Evolutionary conservation across 805 yeast species (phyloP).

Genomic region (Starmerella scarabaei): DNA sequence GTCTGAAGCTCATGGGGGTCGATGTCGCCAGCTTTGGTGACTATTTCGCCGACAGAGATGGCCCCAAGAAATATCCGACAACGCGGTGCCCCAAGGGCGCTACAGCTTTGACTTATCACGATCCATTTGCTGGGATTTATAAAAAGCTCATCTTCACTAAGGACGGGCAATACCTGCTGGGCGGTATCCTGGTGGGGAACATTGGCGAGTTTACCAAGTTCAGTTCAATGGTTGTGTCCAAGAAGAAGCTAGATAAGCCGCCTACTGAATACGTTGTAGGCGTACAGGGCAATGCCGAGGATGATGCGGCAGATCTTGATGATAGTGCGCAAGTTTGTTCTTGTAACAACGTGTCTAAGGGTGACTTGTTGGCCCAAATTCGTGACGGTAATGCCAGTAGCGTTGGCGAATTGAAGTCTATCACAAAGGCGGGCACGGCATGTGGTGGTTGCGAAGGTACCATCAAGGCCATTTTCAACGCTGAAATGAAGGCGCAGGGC

Average conservation of each 20-base stretch:
- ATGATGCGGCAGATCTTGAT: slow-evolving; percentile 25
- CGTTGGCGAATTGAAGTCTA: slow-evolving; percentile 27
- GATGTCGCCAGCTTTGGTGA: slow-evolving; percentile 33
- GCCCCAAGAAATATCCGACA: slow-evolving; percentile 29
- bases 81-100: slow-evolving; percentile 14
- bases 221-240: slow-evolving; percentile 23
- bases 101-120: slow-evolving; percentile 25
- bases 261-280: slow-evolving; percentile 27
- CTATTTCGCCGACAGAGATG: slow-evolving; percentile 28
- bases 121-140: slow-evolving; percentile 29
- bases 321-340: slow-evolving; percentile 31
- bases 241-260: slow-evolving; percentile 26
- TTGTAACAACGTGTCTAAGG: slow-evolving; percentile 30
- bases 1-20: too few relatives aligned
- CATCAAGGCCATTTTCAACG: slow-evolving; percentile 28
- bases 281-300: slow-evolving; percentile 23
- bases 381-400: slow-evolving; percentile 24
- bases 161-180: slow-evolving; percentile 30
- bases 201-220: slow-evolving; percentile 27
- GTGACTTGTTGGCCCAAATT: slow-evolving; percentile 25
- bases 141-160: slow-evolving; percentile 27
- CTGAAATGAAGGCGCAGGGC: slow-evolving; percentile 30
- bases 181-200: slow-evolving; percentile 31
- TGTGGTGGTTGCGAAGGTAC: slow-evolving; percentile 33
- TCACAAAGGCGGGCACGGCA: slow-evolving; percentile 31